Evolutionary conservation across 768 basidiomycete genomes (phyloP).

Genomic region (Lactifluus volemus): DNA sequence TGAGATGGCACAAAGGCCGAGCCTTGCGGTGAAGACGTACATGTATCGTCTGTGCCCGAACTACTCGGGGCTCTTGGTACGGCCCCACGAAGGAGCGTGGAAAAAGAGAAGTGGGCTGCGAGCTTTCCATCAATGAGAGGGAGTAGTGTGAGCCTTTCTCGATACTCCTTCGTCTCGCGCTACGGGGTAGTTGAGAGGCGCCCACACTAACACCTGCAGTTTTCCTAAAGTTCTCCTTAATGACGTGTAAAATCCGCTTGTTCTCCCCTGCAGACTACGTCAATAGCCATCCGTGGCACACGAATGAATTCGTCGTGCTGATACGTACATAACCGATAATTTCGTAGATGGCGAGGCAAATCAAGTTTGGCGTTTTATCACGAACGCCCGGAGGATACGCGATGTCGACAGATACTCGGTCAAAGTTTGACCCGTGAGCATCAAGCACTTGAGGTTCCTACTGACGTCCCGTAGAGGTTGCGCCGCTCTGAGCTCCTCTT

Average conservation of each 20-base stretch:
- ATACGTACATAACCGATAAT: constrained; percentile 14
- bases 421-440: background rate
- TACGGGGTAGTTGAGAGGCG: constrained; percentile 5
- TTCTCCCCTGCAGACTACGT: constrained; percentile 14
- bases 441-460: constrained; percentile 10
- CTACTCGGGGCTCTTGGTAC: constrained; percentile 48
- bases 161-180: constrained; percentile 29
- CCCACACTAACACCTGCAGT: constrained; percentile 17
- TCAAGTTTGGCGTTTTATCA: constrained; percentile 4
- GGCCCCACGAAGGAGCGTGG: constrained; percentile 46
- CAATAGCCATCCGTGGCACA: background rate
- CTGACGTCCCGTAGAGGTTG: background rate
- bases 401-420: constrained; percentile 11
- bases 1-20: background rate
- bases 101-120: constrained; percentile 73
- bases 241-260: constrained; percentile 10
- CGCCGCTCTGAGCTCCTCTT: too few species aligned
- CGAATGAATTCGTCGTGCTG: background rate
- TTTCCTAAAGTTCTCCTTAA: constrained; percentile 9
- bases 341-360: constrained; percentile 13
- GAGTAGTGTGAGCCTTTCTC: constrained; percentile 45
- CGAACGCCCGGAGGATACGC: constrained; percentile 5
- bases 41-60: constrained; percentile 37
- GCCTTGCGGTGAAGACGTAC: constrained; percentile 26
- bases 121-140: constrained; percentile 80